These are phyloP conservation scores for Plasmodium gonderi DNA, from an alignment of 169 alveolate species.

Conservation along the genomic window DNA sequence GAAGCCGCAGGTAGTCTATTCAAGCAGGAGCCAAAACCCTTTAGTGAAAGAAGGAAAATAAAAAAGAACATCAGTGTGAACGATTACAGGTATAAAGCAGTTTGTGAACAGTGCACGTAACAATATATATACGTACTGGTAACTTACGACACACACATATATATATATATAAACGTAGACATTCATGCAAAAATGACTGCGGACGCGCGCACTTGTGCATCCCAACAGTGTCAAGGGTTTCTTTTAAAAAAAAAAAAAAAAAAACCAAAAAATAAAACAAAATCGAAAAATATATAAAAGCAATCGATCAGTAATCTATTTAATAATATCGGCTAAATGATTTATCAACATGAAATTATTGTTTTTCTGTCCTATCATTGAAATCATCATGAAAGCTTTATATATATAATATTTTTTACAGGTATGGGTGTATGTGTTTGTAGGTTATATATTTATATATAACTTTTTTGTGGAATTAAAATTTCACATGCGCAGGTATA, in stretches of 20 bases:
- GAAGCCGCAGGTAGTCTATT: slow-evolving; percentile 98
- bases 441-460: background rate
- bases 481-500: background rate
- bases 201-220: too few relatives aligned
- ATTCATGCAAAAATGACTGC: background rate
- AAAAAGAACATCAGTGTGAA: too few relatives aligned
- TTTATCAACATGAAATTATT: slow-evolving; percentile 39
- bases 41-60: slow-evolving; percentile 4
- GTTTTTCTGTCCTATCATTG: slow-evolving; percentile 73
- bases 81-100: too few relatives aligned
- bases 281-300: background rate
- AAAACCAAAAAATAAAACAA: background rate
- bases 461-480: too few relatives aligned
- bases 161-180: background rate
- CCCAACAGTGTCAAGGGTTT: too few relatives aligned
- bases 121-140: background rate
- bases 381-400: slow-evolving; percentile 52
- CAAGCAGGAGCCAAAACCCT: slow-evolving; percentile 96
- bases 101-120: too few relatives aligned
- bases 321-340: slow-evolving; percentile 32
- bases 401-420: background rate
- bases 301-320: slow-evolving; percentile 14
- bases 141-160: background rate
- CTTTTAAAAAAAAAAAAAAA: background rate
- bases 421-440: background rate